A percentile compares a stretch with the other conserved stretches of the same genome.
These are phyloP conservation scores for Datura wrightii DNA, from an alignment of 257 asterid genomes.

Conservation along the genomic window DNA sequence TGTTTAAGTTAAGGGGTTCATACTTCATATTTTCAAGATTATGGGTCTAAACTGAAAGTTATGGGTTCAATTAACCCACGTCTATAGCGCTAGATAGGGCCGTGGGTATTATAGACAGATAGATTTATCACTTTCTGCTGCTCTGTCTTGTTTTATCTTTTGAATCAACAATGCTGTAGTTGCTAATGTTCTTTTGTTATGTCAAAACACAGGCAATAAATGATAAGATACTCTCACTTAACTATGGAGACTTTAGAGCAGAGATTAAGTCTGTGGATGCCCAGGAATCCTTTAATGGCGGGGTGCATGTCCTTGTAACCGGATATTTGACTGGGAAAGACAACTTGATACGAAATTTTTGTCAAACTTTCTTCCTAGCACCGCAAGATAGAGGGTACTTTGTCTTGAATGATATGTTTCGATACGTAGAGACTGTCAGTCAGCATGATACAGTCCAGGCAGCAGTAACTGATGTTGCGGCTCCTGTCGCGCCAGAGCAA, in stretches of 20 bases:
- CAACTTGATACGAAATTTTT: slow-evolving; percentile 57
- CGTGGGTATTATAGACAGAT: background rate
- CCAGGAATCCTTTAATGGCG: slow-evolving; percentile 79
- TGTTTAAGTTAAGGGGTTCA: too few species aligned
- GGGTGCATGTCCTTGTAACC: slow-evolving; percentile 89
- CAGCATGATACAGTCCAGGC: slow-evolving; percentile 42
- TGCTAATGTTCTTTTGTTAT: slow-evolving; percentile 28
- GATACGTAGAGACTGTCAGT: slow-evolving; percentile 55
- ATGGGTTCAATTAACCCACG: too few species aligned
- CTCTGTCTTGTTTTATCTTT: background rate
- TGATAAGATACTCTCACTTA: slow-evolving; percentile 76
- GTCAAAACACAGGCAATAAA: slow-evolving; percentile 69
- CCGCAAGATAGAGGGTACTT: slow-evolving; percentile 93
- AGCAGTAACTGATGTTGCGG: slow-evolving; percentile 50
- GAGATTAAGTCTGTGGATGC: slow-evolving; percentile 87
- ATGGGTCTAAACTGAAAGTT: too few species aligned
- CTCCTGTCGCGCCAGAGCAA: slow-evolving; percentile 61
- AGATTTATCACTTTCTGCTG: background rate
- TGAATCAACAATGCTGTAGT: background rate
- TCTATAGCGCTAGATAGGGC: too few species aligned
- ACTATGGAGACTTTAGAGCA: slow-evolving; percentile 65
- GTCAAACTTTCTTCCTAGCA: slow-evolving; percentile 92
- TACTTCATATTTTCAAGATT: too few species aligned
- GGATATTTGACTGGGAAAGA: slow-evolving; percentile 75
- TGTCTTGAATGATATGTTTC: slow-evolving; percentile 88